Conservation (phyloP, 371 early-diverging fungal species). For the Choanephora cucurbitarum region DNA sequence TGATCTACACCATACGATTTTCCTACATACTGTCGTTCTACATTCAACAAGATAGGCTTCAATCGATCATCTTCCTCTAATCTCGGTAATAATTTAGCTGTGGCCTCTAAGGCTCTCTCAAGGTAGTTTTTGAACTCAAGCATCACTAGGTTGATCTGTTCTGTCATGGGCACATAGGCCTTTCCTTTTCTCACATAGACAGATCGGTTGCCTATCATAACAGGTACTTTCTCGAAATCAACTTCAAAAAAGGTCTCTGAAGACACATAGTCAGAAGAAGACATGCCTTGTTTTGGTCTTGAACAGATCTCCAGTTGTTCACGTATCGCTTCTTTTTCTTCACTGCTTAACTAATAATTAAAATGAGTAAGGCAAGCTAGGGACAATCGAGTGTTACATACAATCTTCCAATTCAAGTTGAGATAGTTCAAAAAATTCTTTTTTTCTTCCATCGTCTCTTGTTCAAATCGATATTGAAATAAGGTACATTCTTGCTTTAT, state of each 20-base stretch:
- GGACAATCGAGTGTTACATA: conserved; percentile 21
- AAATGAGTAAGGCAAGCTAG: background rate
- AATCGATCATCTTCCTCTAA: conserved; percentile 95
- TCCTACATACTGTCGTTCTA: conserved; percentile 83
- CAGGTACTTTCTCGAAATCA: conserved; percentile 84
- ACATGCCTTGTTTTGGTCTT: conserved; percentile 8
- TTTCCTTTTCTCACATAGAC: conserved; percentile 78
- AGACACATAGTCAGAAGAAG: conserved; percentile 24
- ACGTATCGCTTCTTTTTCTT: conserved; percentile 23
- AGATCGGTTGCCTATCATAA: conserved; percentile 70
- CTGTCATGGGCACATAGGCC: conserved; percentile 83
- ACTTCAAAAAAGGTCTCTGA: conserved; percentile 64
- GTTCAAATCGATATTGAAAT: conserved; percentile 74
- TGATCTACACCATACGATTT: conserved; percentile 52
- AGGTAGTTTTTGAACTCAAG: conserved; percentile 76
- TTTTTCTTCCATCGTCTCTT: conserved; percentile 57
- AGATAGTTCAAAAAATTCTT: conserved; percentile 55
- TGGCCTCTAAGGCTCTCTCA: conserved; percentile 7
- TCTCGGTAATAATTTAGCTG: conserved; percentile 76
- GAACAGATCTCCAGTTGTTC: conserved; percentile 15
- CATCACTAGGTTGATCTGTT: conserved; percentile 75
- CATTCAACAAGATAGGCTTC: conserved; percentile 81
- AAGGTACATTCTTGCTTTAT: conserved; percentile 82
- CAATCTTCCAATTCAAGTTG: conserved; percentile 60
- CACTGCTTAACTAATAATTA: conserved; percentile 10